Evolutionary conservation across 495 filamentous ascomycete genomes (phyloP).

Genomic region (Penicillium goetzii): DNA sequence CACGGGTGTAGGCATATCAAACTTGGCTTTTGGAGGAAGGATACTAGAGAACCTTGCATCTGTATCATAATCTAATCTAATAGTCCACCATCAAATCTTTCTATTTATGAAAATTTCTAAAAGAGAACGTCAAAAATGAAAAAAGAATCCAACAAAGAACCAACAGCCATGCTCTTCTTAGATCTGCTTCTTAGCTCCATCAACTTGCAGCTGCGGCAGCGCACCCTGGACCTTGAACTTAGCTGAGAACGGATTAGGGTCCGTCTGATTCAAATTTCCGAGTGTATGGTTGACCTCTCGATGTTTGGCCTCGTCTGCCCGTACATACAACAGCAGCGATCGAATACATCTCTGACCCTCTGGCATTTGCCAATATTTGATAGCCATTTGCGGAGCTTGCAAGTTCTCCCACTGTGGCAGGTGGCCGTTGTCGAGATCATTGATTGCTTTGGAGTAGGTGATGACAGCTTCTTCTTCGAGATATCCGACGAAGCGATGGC

Average conservation of each 20-base stretch:
- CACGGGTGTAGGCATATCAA: neutral
- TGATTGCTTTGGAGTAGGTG: slow-evolving; percentile 86
- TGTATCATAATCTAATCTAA: neutral
- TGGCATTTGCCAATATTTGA: slow-evolving; percentile 91
- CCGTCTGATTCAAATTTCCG: slow-evolving; percentile 78
- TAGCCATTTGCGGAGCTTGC: slow-evolving; percentile 81
- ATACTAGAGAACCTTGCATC: neutral
- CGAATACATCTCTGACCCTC: slow-evolving; percentile 80
- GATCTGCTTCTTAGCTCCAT: neutral
- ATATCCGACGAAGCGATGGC: slow-evolving; percentile 95
- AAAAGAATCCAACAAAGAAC: neutral
- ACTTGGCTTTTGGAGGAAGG: neutral
- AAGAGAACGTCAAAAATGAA: neutral
- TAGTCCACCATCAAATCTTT: neutral
- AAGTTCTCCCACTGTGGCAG: slow-evolving; percentile 82
- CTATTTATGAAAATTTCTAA: neutral
- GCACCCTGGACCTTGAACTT: neutral
- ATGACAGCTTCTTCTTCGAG: slow-evolving; percentile 96
- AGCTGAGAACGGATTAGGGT: slow-evolving; percentile 72
- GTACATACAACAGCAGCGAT: slow-evolving; percentile 84
- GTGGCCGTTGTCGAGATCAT: slow-evolving; percentile 80
- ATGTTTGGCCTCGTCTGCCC: slow-evolving; percentile 94
- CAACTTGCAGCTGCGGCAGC: neutral
- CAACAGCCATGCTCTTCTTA: neutral
- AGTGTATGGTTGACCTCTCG: slow-evolving; percentile 96